Conservation (phyloP, 2,329 filamentous ascomycete genomes). For the Hymenoscyphus scutula region DNA sequence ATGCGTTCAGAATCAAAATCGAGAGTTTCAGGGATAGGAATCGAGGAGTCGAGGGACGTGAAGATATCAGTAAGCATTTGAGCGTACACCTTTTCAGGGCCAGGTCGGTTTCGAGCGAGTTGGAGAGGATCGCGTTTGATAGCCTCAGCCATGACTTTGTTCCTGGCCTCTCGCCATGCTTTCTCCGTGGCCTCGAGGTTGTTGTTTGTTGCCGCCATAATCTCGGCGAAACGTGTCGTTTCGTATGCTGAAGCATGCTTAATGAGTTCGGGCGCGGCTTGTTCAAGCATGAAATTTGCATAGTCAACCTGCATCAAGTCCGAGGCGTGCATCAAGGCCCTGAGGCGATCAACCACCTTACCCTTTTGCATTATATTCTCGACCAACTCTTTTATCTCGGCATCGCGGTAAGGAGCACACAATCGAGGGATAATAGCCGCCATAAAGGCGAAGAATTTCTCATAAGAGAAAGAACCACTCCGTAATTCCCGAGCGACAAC, state of each 20-base stretch:
- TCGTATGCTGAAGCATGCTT: slow-evolving; percentile 72
- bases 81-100: slow-evolving; percentile 68
- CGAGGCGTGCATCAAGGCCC: slow-evolving; percentile 72
- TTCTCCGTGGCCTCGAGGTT: slow-evolving; percentile 57
- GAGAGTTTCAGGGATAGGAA: slow-evolving; percentile 70
- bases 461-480: slow-evolving; percentile 74
- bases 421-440: slow-evolving; percentile 72
- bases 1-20: slow-evolving; percentile 66
- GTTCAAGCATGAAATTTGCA: slow-evolving; percentile 74
- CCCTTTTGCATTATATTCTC: slow-evolving; percentile 59
- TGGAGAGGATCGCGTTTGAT: slow-evolving; percentile 67
- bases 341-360: slow-evolving; percentile 71
- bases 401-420: slow-evolving; percentile 78
- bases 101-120: slow-evolving; percentile 60
- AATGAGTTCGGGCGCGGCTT: slow-evolving; percentile 68
- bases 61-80: slow-evolving; percentile 74
- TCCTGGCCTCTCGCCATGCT: slow-evolving; percentile 64
- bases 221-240: slow-evolving; percentile 68
- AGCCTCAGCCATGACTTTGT: slow-evolving; percentile 63
- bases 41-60: slow-evolving; percentile 59
- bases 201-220: slow-evolving; percentile 53
- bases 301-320: slow-evolving; percentile 78
- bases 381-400: slow-evolving; percentile 66
- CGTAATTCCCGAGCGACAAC: slow-evolving; percentile 67
- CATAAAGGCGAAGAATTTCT: slow-evolving; percentile 77